Percentiles rank a stretch among this genome's conserved stretches.
phyloP scores from a whole-genome alignment of 2,329 filamentous ascomycete species.

The Colletotrichum sp. region DNA sequence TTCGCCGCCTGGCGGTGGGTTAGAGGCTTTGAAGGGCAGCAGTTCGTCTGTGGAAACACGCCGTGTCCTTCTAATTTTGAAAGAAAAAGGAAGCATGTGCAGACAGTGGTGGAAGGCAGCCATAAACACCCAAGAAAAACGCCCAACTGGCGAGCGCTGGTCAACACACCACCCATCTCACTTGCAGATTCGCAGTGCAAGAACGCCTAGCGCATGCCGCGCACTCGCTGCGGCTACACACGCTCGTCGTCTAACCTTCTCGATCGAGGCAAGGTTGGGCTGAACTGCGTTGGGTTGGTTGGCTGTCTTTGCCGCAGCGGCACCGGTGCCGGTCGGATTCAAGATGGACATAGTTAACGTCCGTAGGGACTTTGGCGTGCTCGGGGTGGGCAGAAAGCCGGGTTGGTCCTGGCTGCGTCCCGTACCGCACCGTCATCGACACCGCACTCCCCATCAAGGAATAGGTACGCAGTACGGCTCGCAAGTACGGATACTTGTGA shows the following conservation, averaged over 20 bases:
- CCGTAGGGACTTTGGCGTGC: background rate
- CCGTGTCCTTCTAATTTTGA: background rate
- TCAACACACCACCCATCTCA: background rate
- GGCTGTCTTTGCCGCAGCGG: conserved; percentile 8
- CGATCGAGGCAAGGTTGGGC: conserved; percentile 1
- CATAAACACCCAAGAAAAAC: background rate
- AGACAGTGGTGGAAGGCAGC: background rate
- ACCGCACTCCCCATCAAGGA: background rate
- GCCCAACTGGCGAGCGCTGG: background rate
- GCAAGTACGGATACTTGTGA: background rate
- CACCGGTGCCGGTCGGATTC: background rate
- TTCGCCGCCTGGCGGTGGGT: background rate
- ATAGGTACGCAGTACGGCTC: background rate
- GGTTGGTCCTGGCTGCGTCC: background rate
- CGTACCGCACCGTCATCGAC: background rate
- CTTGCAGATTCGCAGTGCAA: background rate
- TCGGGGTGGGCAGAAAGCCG: background rate
- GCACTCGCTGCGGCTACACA: conserved; percentile 17
- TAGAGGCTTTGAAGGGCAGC: background rate
- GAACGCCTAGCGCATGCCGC: conserved; percentile 20
- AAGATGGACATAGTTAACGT: background rate
- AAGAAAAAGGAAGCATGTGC: background rate
- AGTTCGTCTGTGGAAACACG: background rate
- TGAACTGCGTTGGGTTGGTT: background rate
- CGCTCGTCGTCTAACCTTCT: conserved; percentile 19